phyloP scores from a whole-genome alignment of 768 basidiomycete species.

The Psilocybe sp. region DNA sequence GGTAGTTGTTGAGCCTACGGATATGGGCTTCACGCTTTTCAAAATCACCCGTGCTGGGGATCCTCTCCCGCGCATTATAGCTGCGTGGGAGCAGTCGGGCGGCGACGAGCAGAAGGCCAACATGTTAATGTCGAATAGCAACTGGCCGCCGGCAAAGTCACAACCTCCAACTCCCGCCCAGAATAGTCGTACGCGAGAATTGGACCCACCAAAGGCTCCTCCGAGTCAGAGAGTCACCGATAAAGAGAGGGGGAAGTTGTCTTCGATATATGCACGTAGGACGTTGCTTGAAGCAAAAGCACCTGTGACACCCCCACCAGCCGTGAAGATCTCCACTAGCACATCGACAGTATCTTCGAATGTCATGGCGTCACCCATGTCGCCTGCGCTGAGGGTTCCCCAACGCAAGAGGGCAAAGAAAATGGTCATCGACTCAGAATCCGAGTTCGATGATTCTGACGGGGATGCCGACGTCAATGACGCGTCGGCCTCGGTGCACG shows the following conservation, averaged over 20 bases:
- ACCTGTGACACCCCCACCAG: conserved; percentile 34
- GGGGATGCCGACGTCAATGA: conserved; percentile 33
- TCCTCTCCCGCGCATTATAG: conserved; percentile 41
- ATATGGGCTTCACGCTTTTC: conserved; percentile 49
- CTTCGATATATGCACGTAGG: conserved; percentile 78
- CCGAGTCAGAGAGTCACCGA: conserved; percentile 62
- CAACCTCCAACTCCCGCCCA: conserved; percentile 32
- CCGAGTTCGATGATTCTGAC: conserved; percentile 48
- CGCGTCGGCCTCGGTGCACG: conserved; percentile 35
- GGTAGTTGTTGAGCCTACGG: not conserved
- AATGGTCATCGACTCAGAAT: conserved; percentile 65
- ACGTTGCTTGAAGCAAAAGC: conserved; percentile 42
- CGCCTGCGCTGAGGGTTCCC: conserved; percentile 35
- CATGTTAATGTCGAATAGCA: conserved; percentile 51
- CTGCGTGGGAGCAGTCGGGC: conserved; percentile 66
- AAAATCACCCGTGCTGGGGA: conserved; percentile 59
- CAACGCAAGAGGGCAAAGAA: conserved; percentile 56
- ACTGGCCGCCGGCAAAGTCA: conserved; percentile 39
- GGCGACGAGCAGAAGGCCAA: conserved; percentile 63
- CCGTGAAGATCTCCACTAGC: conserved; percentile 36
- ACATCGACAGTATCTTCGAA: conserved; percentile 30
- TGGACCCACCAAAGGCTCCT: conserved; percentile 58
- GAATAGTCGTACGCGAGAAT: conserved; percentile 61
- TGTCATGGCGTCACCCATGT: conserved; percentile 31
- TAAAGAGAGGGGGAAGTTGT: conserved; percentile 77